phyloP scores from a whole-genome alignment of 257 asterid species.

The Anisodus tanguticus region DNA sequence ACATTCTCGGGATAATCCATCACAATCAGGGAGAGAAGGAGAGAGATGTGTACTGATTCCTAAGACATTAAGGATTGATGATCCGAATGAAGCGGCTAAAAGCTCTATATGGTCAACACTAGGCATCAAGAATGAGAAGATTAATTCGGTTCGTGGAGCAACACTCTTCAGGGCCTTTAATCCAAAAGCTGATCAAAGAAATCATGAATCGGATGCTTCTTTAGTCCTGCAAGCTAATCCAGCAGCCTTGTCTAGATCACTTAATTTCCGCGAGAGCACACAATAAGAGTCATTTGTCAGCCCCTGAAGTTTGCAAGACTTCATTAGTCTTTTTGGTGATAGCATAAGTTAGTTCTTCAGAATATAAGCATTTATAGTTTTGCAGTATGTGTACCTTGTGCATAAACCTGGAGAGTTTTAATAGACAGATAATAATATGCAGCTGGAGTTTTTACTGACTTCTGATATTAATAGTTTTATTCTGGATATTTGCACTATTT shows the following conservation, averaged over 20 bases:
- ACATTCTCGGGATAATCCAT: slow-evolving; percentile 50
- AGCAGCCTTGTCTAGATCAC: slow-evolving; percentile 79
- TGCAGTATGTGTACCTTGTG: slow-evolving; percentile 17
- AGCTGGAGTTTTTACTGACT: slow-evolving; percentile 24
- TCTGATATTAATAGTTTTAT: background rate
- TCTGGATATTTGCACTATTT: background rate
- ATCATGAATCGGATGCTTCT: slow-evolving; percentile 33
- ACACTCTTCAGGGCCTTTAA: slow-evolving; percentile 45
- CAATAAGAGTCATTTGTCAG: slow-evolving; percentile 20
- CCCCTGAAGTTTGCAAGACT: no score
- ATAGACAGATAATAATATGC: slow-evolving; percentile 12
- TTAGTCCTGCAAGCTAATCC: slow-evolving; percentile 74
- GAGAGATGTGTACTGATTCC: slow-evolving; percentile 48
- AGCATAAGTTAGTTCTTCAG: slow-evolving; percentile 5
- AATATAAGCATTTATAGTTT: slow-evolving; percentile 2
- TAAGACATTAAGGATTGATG: slow-evolving; percentile 63
- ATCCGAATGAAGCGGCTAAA: slow-evolving; percentile 70
- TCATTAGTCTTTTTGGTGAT: no score
- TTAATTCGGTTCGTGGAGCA: slow-evolving; percentile 21
- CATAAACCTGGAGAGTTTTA: background rate
- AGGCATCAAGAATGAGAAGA: slow-evolving; percentile 40
- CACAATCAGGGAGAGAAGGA: slow-evolving; percentile 27
- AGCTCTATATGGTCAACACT: slow-evolving; percentile 67
- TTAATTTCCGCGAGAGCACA: slow-evolving; percentile 60
- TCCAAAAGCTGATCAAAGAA: slow-evolving; percentile 39